A percentile compares a stretch with the other conserved stretches of the same genome.
Conservation (phyloP, 257 asterid species). For the Plectranthus barbatus region DNA sequence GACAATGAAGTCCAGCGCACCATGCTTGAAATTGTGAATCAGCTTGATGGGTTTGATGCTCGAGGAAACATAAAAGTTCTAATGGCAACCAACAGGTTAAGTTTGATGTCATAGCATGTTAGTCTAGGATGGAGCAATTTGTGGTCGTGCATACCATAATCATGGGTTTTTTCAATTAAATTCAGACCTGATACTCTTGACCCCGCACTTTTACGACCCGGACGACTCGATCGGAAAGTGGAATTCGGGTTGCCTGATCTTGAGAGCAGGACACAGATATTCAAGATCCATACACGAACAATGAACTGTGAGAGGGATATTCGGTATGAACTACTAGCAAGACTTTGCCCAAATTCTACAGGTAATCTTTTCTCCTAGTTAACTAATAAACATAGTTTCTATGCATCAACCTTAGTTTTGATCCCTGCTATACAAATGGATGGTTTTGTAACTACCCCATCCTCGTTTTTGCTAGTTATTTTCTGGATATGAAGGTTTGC, state of each 20-base stretch:
- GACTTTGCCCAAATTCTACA: conserved; percentile 89
- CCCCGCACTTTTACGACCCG: conserved; percentile 89
- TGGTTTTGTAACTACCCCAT: too few species aligned
- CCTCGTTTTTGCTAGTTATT: too few species aligned
- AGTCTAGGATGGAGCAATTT: neutral
- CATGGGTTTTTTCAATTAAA: neutral
- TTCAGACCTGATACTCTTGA: conserved; percentile 90
- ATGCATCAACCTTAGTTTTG: neutral
- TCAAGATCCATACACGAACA: conserved; percentile 78
- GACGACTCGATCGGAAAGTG: conserved; percentile 83
- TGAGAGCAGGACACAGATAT: conserved; percentile 79
- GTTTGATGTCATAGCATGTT: neutral
- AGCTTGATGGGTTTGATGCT: conserved; percentile 95
- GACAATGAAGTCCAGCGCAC: conserved; percentile 98
- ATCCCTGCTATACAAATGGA: neutral
- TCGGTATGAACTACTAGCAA: conserved; percentile 73
- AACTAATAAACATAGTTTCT: neutral
- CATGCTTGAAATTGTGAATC: conserved; percentile 94
- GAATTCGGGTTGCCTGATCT: conserved; percentile 94
- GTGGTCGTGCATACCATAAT: neutral
- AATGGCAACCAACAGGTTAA: conserved; percentile 89
- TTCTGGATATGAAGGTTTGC: neutral
- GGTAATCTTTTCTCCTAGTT: conserved; percentile 10
- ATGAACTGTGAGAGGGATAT: conserved; percentile 86
- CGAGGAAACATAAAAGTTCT: conserved; percentile 92